Base-by-base conservation (phyloP, 1,284 basidiomycete species). In the Inonotus obliquus region DNA sequence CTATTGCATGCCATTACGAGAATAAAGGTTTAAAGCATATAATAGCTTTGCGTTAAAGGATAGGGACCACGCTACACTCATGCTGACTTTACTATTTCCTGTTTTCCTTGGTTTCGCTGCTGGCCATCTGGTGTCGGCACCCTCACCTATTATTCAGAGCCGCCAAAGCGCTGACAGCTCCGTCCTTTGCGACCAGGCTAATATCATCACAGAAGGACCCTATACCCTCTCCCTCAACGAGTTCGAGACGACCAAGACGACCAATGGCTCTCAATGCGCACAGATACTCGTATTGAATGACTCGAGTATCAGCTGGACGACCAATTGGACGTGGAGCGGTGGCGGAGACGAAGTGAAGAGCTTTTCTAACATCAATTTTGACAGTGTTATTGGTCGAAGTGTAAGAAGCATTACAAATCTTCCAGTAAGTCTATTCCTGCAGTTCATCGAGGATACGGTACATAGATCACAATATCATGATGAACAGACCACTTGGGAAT, bases 281-380 rank as follows among this genome's bases (percentile, higher is more conserved):
- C 70, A 74, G 29, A 64, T 86, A 65, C 71, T 71, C 1, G 80
- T 78, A 19, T 61, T 80, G 64, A 75, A 71, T 59, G 82, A 77
- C 1, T 75, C 67, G 32, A 80, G 71, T 2, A 66, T 84, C 45
- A 70, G 76, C 0, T 87, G 85, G 85, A 74, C 69, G 68, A 82
- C 77, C 35, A 76, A 69, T 0, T 87, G 81, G 79, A 75, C 65
- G 1, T 87, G 85, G 85, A 68, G 61, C 1, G 83, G 61, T 1
- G 83, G 81, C 44, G 80, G 77, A 6, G 71, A 64, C 29, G 74
- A 76, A 32, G 76, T 88, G 61, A 87, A 86, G 76, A 85, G 82
- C 68, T 88, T 78, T 72, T 77, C 83, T 41, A 83, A 86, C 69
- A 73, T 84, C 25, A 76, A 81, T 62, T 75, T 83, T 37, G 77